phyloP scores from a whole-genome alignment of 257 asterid species.

The Eucommia ulmoides region DNA sequence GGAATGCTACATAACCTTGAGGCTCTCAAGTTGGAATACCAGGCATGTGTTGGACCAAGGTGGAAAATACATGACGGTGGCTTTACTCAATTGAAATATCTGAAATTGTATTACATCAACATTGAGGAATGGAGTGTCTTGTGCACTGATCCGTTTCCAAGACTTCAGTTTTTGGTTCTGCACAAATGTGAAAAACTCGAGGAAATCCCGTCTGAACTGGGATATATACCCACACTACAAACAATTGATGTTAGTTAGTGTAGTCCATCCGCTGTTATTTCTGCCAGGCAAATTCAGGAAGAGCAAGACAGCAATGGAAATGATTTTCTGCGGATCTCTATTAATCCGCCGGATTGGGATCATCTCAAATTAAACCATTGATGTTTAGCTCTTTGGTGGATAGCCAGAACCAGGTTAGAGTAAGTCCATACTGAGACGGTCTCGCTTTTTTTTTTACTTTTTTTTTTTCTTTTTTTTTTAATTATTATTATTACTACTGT shows the following conservation, averaged over 20 bases:
- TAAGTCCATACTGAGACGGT: no score
- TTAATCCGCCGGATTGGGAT: no score
- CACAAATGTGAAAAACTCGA: neutral
- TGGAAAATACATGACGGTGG: conserved; percentile 13
- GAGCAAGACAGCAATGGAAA: conserved; percentile 8
- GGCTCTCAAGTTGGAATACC: conserved; percentile 6
- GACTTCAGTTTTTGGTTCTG: conserved; percentile 9
- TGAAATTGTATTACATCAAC: neutral
- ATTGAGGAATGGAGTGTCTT: conserved; percentile 6
- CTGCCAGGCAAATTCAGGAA: conserved; percentile 2
- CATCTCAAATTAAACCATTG: no score
- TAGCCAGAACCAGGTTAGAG: no score
- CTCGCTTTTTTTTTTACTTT: no score
- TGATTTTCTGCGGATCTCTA: neutral
- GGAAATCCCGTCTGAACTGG: conserved; percentile 7
- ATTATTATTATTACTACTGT: no score
- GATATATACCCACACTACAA: conserved; percentile 9
- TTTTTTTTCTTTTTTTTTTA: no score
- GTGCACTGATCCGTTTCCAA: conserved; percentile 6
- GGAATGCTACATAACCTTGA: conserved; percentile 12
- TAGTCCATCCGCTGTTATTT: neutral
- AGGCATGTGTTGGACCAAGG: neutral
- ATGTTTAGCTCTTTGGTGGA: no score
- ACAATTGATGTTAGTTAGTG: neutral
- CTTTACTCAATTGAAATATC: conserved; percentile 2